Base-by-base conservation (phyloP, 2,329 filamentous ascomycete species). In the Aspergillus sp. region DNA sequence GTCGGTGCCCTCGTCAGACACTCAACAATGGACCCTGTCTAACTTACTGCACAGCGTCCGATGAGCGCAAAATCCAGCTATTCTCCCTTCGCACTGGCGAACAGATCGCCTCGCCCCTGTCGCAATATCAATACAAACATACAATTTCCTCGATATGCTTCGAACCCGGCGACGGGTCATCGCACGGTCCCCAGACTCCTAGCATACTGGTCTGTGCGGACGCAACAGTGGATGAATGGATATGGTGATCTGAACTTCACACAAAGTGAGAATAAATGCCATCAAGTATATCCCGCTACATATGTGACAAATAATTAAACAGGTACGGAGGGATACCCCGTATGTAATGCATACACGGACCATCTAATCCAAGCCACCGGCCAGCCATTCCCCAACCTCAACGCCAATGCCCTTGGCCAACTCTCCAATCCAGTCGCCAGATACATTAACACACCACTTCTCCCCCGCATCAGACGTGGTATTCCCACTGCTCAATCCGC, bases 381-480 rank as follows among this genome's bases (percentile, higher is more conserved):
- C 70, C 38, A 73, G 55, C 70, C 70, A 74, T 53, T 77, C 75
- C 16, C 74, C 74, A 57, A 76, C 73, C 53, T 75, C 73, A 46
- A 77, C 69, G 7, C 73, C 72, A 55, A 78, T 71, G 0, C 67
- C 70, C 58, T 72, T 73, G 2, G 73, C 74, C 63, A 76, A 58
- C 36, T 73, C 72, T 4, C 71, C 73, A 43, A 78, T 72, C 73
- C 74, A 77, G 45, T 76, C 74, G 5, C 73, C 73, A 19, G 70
- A 73, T 7, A 78, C 72, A 64, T 77, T 76, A 13, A 77, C 71
- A 51, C 70, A 72, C 76, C 76, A 79, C 49, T 76, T 78, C 55
- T 75, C 76, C 4, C 69, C 71, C 3, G 65, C 69, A 56, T 73
- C 73, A 16, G 70, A 67, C 20, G 64, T 68, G 3, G 67, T 72